Evolutionary conservation across 2,329 filamentous ascomycete genomes (phyloP).

Genomic region (Ascomycota sp.): DNA sequence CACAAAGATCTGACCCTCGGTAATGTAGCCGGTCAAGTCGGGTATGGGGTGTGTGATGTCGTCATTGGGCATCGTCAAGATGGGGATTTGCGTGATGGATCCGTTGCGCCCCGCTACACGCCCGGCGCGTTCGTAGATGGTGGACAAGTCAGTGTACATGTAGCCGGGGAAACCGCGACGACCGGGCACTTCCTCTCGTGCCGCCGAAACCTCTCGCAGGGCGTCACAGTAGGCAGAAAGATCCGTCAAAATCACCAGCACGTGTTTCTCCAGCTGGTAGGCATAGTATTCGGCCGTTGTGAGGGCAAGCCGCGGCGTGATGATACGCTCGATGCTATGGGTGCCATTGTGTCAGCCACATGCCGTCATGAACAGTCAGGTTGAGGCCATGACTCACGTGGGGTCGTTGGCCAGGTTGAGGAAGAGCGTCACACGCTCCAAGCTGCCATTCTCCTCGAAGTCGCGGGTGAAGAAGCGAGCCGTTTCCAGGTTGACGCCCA

Average conservation of each 20-base stretch:
- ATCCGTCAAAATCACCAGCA: slow-evolving; percentile 94
- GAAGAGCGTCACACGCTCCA: slow-evolving; percentile 94
- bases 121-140: slow-evolving; percentile 96
- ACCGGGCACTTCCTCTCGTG: slow-evolving; percentile 94
- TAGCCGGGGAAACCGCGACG: slow-evolving; percentile 99
- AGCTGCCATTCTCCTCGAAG: slow-evolving; percentile 96
- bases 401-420: slow-evolving; percentile 97
- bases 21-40: slow-evolving; percentile 96
- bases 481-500: slow-evolving; percentile 99
- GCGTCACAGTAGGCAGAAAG: slow-evolving; percentile 96
- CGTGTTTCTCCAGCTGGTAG: slow-evolving; percentile 99
- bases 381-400: slow-evolving; percentile 38
- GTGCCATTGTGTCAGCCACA: background rate
- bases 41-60: slow-evolving; percentile 98
- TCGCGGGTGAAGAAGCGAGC: slow-evolving; percentile 95
- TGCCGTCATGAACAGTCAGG: too few species aligned
- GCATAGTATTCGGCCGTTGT: slow-evolving; percentile 99
- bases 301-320: slow-evolving; percentile 89
- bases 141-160: slow-evolving; percentile 99
- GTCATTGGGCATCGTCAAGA: slow-evolving; percentile 98
- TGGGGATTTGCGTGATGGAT: slow-evolving; percentile 96
- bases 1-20: slow-evolving; percentile 94
- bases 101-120: slow-evolving; percentile 93
- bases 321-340: slow-evolving; percentile 87
- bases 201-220: slow-evolving; percentile 91